Percentiles rank a stretch among this genome's conserved stretches.
Conservation (phyloP, 2,329 filamentous ascomycete species). For the Hypomyces perniciosus region DNA sequence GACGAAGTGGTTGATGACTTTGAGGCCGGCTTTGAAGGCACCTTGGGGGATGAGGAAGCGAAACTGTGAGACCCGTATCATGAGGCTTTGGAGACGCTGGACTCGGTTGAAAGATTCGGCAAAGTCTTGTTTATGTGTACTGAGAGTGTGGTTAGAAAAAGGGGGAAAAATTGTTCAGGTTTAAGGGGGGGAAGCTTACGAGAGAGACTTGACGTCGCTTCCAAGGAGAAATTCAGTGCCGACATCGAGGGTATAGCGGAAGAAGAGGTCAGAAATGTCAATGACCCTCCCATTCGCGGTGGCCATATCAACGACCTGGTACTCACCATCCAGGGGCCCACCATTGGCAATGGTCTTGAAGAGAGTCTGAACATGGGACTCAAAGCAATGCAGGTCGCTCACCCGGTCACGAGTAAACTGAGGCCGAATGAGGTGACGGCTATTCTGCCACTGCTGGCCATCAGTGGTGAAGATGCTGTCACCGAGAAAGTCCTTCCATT, state of each 20-base stretch:
- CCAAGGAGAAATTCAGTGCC: conserved; percentile 85
- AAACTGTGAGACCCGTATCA: conserved; percentile 60
- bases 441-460: conserved; percentile 69
- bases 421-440: conserved; percentile 74
- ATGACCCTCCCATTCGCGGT: conserved; percentile 55
- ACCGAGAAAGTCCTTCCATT: conserved; percentile 72
- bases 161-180: neutral
- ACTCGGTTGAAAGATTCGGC: conserved; percentile 75
- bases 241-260: conserved; percentile 78
- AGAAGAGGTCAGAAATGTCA: conserved; percentile 72
- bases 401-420: conserved; percentile 84
- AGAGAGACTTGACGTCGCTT: conserved; percentile 60
- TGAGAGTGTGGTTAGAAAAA: conserved; percentile 18
- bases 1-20: conserved; percentile 68
- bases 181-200: conserved; percentile 28
- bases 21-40: conserved; percentile 58
- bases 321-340: conserved; percentile 50
- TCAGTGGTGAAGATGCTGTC: conserved; percentile 76
- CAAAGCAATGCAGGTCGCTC: conserved; percentile 74
- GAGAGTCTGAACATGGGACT: conserved; percentile 69
- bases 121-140: conserved; percentile 59
- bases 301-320: conserved; percentile 58
- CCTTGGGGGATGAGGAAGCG: conserved; percentile 56
- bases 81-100: conserved; percentile 64
- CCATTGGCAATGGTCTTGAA: conserved; percentile 60